phyloP scores from a whole-genome alignment of 306 rosid species.

The Urtica urens region DNA sequence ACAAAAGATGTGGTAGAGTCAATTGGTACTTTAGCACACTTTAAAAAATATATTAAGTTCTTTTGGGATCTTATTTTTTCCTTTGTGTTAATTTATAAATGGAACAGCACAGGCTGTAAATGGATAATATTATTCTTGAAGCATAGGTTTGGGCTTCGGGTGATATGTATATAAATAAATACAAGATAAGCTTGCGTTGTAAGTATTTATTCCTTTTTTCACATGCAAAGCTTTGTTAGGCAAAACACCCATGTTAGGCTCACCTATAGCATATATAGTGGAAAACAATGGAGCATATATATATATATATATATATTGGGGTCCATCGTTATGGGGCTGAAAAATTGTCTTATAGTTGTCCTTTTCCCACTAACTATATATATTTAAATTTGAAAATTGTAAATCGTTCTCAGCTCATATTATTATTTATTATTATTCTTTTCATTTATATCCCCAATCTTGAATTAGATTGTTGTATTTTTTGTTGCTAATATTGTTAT shows the following conservation, averaged over 20 bases:
- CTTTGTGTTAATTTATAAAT: conserved; percentile 2
- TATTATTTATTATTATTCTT: neutral
- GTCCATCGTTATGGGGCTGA: conserved; percentile 33
- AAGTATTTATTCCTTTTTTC: conserved; percentile 5
- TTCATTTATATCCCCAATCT: no score
- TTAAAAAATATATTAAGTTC: conserved; percentile 38
- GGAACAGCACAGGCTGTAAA: conserved; percentile 57
- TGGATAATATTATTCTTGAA: conserved; percentile 22
- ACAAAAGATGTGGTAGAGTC: conserved; percentile 33
- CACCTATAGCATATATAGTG: conserved; percentile 31
- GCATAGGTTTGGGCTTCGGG: conserved; percentile 28
- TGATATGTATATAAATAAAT: conserved; percentile 12
- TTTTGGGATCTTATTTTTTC: conserved; percentile 11
- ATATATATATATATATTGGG: no score
- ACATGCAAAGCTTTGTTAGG: conserved; percentile 26
- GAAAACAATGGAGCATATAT: conserved; percentile 51
- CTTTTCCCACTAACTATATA: neutral
- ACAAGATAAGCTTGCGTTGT: conserved; percentile 10
- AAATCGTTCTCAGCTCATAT: neutral
- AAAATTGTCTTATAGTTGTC: conserved; percentile 54
- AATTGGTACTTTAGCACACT: conserved; percentile 40
- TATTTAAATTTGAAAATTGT: neutral
- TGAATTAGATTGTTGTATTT: no score
- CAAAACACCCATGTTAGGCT: conserved; percentile 37
- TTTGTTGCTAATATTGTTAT: no score